Conservation (phyloP, 306 rosid species). For the Herpetospermum pedunculosum region DNA sequence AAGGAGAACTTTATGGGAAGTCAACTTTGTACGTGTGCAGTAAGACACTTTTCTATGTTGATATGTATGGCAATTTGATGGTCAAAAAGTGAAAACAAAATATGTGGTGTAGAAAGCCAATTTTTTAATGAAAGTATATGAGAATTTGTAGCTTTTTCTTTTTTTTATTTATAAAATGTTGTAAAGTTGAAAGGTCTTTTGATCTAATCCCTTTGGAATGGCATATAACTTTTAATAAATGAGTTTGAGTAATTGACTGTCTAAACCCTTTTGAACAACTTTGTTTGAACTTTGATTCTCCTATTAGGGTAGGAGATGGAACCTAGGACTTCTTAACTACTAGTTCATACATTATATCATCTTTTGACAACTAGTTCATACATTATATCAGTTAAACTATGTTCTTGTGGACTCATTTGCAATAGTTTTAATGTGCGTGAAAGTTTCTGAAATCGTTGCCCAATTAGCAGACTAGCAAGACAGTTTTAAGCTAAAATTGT, state of each 20-base stretch:
- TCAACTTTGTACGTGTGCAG: neutral
- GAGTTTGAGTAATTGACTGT: neutral
- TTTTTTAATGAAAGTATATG: neutral
- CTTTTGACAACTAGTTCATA: no score
- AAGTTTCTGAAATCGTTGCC: no score
- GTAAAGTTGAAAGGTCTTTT: constrained; percentile 1
- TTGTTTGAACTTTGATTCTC: neutral
- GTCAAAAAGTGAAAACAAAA: neutral
- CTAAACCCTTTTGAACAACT: neutral
- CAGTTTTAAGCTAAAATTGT: no score
- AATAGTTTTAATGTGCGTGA: no score
- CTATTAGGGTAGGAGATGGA: no score
- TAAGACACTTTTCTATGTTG: neutral
- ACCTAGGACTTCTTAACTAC: no score
- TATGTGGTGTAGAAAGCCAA: neutral
- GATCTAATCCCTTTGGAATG: neutral
- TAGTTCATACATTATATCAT: no score
- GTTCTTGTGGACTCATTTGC: no score
- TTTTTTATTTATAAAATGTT: neutral
- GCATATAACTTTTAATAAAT: neutral
- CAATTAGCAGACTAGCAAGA: no score
- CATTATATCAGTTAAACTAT: no score
- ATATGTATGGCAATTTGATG: neutral
- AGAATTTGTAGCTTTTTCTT: neutral
- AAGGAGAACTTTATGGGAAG: neutral